phyloP scores from a whole-genome alignment of 2,329 filamentous ascomycete genomes.

The Hypomyces perniciosus region DNA sequence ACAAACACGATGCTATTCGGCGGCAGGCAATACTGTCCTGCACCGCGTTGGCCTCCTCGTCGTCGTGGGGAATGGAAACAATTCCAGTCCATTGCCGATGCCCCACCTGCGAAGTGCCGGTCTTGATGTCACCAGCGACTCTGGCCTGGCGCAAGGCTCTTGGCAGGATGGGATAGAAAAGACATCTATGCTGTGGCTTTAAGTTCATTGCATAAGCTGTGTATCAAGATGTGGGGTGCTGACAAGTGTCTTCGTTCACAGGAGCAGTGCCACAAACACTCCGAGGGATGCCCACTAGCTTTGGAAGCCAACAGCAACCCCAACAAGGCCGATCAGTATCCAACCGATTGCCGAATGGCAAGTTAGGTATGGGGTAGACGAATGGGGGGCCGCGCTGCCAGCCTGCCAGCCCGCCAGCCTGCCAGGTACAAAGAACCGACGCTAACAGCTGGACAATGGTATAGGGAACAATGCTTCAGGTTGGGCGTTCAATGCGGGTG shows the following conservation, averaged over 20 bases:
- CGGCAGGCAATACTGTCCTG: neutral
- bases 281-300: slow-evolving; percentile 56
- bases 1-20: neutral
- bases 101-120: slow-evolving; percentile 5
- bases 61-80: neutral
- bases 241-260: slow-evolving; percentile 27
- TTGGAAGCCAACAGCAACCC: slow-evolving; percentile 53
- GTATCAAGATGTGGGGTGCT: slow-evolving; percentile 16
- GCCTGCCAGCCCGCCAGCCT: neutral
- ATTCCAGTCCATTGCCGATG: neutral
- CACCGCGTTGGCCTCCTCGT: neutral
- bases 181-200: neutral
- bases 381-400: slow-evolving; percentile 1
- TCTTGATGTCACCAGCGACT: neutral
- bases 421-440: slow-evolving; percentile 1
- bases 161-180: neutral
- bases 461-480: slow-evolving; percentile 47
- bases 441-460: slow-evolving; percentile 13
- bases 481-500: slow-evolving; percentile 57
- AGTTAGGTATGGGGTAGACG: slow-evolving; percentile 44
- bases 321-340: slow-evolving; percentile 50
- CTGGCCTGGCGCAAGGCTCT: neutral
- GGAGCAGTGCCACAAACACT: slow-evolving; percentile 57
- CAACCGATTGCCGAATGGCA: slow-evolving; percentile 58
- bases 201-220: neutral